Conservation (phyloP, 768 basidiomycete genomes). For the Tricholoma sp. region DNA sequence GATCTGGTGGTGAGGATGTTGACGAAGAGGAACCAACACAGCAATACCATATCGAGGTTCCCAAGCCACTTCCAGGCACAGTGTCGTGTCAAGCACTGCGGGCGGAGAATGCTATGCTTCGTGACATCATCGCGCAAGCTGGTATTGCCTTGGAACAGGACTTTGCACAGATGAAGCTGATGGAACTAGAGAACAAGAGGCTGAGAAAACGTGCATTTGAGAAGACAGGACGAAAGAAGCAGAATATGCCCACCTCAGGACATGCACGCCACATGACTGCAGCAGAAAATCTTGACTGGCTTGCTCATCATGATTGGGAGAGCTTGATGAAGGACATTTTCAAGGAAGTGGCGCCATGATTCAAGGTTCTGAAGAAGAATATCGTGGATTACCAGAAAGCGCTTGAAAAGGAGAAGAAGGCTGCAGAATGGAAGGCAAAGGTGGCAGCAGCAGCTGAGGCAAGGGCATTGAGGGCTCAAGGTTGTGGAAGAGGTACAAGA, state of each 20-base stretch:
- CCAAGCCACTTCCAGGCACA: conserved; percentile 2
- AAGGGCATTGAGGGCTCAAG: too few species aligned
- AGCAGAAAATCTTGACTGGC: conserved; percentile 5
- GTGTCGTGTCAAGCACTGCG: not conserved
- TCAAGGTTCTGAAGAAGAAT: conserved; percentile 6
- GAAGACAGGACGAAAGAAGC: conserved; percentile 4
- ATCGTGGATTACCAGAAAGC: not conserved
- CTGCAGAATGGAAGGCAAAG: too few species aligned
- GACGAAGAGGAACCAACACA: not conserved
- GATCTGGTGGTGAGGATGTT: conserved; percentile 1
- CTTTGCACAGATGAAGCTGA: conserved; percentile 11
- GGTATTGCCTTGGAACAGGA: conserved; percentile 5
- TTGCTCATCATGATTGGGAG: conserved; percentile 4
- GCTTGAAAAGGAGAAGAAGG: conserved; percentile 6
- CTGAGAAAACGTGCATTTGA: conserved; percentile 7
- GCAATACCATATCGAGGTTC: not conserved
- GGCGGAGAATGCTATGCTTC: conserved; percentile 7
- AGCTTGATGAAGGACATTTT: conserved; percentile 1
- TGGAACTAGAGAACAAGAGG: conserved; percentile 13
- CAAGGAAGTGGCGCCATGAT: conserved; percentile 1
- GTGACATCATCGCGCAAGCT: not conserved
- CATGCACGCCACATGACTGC: conserved; percentile 6
- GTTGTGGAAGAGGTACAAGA: too few species aligned
- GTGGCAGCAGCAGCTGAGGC: too few species aligned
- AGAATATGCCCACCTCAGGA: conserved; percentile 3